Evolutionary conservation across 177 flowering plant genomes (phyloP).

Genomic region (Tripterygium wilfordii): DNA sequence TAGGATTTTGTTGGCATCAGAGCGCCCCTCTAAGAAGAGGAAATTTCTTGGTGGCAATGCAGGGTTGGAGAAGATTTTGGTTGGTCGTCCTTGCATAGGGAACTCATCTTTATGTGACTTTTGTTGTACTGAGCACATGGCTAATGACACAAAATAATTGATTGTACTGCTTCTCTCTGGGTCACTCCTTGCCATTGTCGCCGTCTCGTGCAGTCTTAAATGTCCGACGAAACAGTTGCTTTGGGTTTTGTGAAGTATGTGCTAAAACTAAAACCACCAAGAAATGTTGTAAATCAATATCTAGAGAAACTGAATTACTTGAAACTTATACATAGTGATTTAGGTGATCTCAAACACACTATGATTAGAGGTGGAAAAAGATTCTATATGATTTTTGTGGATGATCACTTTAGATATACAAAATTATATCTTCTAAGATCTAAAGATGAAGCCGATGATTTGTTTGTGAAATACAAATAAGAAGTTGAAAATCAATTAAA

Average conservation of each 20-base stretch:
- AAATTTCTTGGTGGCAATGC: no score
- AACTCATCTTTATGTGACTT: no score
- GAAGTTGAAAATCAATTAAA: conserved; percentile 2
- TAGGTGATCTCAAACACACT: neutral
- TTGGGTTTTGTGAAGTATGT: neutral
- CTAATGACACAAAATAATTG: no score
- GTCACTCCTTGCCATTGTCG: no score
- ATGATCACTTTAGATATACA: neutral
- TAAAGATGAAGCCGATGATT: neutral
- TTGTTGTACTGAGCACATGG: no score
- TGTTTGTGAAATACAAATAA: neutral
- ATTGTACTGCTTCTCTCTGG: no score
- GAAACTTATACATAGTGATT: neutral
- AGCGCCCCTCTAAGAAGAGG: no score
- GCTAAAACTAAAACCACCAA: neutral
- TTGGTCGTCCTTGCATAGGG: no score
- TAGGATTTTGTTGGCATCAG: no score
- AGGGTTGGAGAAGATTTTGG: no score
- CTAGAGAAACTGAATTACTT: neutral
- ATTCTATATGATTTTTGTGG: neutral
- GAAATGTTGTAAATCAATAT: neutral
- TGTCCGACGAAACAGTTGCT: no score
- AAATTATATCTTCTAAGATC: neutral
- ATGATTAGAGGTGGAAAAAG: neutral
- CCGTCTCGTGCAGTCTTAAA: no score